These are phyloP conservation scores for Beauveria bassiana DNA, from an alignment of 2,329 filamentous ascomycete genomes.

Conservation along the genomic window DNA sequence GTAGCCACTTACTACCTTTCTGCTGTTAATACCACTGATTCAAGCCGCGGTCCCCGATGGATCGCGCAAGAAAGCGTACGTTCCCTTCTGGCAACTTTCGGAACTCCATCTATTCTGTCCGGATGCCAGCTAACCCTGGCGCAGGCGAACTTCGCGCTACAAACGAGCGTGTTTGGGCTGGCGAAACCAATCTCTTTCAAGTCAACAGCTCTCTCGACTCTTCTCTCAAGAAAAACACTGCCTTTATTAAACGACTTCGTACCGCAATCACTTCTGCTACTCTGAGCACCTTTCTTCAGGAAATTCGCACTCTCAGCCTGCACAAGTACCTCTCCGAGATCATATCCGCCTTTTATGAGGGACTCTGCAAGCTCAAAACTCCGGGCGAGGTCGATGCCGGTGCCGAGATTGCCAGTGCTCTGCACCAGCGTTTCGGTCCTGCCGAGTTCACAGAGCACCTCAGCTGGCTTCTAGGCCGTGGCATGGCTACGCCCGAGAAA, in stretches of 20 bases:
- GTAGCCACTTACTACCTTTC: conserved; percentile 31
- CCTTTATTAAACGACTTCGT: conserved; percentile 92
- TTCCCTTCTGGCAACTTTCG: background rate
- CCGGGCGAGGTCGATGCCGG: conserved; percentile 87
- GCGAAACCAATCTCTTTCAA: conserved; percentile 77
- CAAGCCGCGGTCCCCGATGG: conserved; percentile 42
- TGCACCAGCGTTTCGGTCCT: conserved; percentile 91
- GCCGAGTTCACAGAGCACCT: conserved; percentile 84
- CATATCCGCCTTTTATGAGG: conserved; percentile 91
- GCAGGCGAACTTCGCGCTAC: conserved; percentile 83
- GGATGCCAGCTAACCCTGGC: conserved; percentile 14
- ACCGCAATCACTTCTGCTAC: conserved; percentile 78
- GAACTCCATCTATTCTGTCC: too few relatives aligned
- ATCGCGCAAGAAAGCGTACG: conserved; percentile 58
- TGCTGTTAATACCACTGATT: conserved; percentile 23
- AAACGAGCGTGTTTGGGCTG: conserved; percentile 82
- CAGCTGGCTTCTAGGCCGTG: conserved; percentile 86
- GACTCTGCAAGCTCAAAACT: conserved; percentile 82
- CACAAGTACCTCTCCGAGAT: conserved; percentile 98
- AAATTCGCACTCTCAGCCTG: conserved; percentile 82
- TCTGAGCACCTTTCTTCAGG: conserved; percentile 76
- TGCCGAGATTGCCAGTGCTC: conserved; percentile 87
- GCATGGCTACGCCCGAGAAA: conserved; percentile 85
- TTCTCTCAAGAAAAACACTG: conserved; percentile 94
- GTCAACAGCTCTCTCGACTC: conserved; percentile 80